These are phyloP conservation scores for Kluyveromyces marxianus DNA, from an alignment of 1,139 yeast genomes.

Conservation along the genomic window DNA sequence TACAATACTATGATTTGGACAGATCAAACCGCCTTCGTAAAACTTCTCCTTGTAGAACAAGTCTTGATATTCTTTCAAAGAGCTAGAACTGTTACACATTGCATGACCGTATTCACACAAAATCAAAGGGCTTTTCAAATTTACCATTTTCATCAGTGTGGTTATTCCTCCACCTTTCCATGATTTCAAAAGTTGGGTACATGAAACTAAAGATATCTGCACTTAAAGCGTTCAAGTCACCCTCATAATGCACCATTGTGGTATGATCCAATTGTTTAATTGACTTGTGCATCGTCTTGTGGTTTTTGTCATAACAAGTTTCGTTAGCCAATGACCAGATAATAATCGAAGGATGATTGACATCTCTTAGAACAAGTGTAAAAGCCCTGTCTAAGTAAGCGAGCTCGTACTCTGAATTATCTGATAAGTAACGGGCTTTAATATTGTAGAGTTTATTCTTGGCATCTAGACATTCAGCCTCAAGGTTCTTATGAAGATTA, in stretches of 20 bases:
- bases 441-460: constrained; percentile 1
- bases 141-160: constrained; percentile 2
- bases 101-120: constrained; percentile 5
- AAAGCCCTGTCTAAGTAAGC: constrained; percentile 3
- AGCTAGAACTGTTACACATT: constrained; percentile 3
- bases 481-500: background rate
- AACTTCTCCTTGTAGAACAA: constrained; percentile 1
- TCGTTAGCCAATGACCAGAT: constrained; percentile 4
- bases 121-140: constrained; percentile 3
- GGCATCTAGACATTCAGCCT: background rate
- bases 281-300: constrained; percentile 2
- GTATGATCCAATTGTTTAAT: constrained; percentile 1
- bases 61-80: constrained; percentile 4
- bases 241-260: constrained; percentile 3
- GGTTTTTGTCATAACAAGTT: constrained; percentile 4
- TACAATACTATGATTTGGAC: constrained; percentile 3
- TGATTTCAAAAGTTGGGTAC: constrained; percentile 2
- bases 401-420: background rate
- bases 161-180: constrained; percentile 3
- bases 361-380: constrained; percentile 1
- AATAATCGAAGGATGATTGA: constrained; percentile 3
- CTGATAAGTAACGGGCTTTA: constrained; percentile 3
- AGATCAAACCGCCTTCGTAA: constrained; percentile 4
- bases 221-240: constrained; percentile 3
- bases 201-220: constrained; percentile 3